Base-by-base conservation (phyloP, 1,284 basidiomycete species). In the Moesziomyces sp. region DNA sequence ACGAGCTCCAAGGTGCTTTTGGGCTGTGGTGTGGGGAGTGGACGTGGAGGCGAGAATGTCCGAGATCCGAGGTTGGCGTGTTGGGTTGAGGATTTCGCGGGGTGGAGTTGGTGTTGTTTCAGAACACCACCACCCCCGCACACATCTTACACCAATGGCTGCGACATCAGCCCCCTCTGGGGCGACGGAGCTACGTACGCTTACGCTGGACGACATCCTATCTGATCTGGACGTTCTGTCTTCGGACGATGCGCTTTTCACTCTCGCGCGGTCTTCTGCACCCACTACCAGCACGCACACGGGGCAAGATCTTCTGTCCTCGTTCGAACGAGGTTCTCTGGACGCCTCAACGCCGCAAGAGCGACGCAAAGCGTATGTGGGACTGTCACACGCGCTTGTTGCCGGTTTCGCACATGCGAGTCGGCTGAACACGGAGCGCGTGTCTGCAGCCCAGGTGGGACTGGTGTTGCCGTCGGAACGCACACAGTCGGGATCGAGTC, bases 381-480 rank as follows among this genome's bases (percentile, higher is more conserved):
- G 45, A 24, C 53, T 62, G 2, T 72, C 69, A 11, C 54, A 51
- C 19, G 19, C 48, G 56, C 56, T 72, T 3, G 7, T 58, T 16
- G 51, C 47, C 7, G 52, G 52, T 6, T 58, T 54, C 24, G 26
- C 52, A 11, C 58, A 43, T 10, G 69, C 59, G 3, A 46, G 62
- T 30, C 54, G 69, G 19, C 40, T 72, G 43, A 72, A 72, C 23
- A 38, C 43, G 9, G 63, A 72, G 26, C 47, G 34, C 18, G 69
- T 72, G 0, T 54, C 58, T n/a, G 50, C 52, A 18, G 47, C 16
- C 4, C 38, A 72, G 34, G 69, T 66, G 2, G 58, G 54, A 14
- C 43, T 72, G 8, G 46, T 66, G 9, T 28, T 72, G 19, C 69
- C 69, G 1, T 62, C 63, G 34, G 69, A 72, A 23, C 49, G 68